phyloP scores from a whole-genome alignment of 176 grass and related monocot species.

The Carex cristatella region DNA sequence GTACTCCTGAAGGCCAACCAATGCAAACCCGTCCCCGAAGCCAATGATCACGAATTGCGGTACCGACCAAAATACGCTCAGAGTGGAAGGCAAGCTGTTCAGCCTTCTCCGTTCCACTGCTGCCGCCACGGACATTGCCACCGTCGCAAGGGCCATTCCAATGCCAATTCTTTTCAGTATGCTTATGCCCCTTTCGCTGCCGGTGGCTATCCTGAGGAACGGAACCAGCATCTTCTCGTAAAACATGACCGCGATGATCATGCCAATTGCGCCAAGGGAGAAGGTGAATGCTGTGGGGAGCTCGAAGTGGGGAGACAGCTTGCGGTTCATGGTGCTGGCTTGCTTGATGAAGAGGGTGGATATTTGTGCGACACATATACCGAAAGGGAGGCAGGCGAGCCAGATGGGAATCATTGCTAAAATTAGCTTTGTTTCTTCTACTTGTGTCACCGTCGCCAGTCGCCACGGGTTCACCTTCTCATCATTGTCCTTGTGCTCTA shows the following conservation, averaged over 20 bases:
- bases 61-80: conserved; percentile 55
- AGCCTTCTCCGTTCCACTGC: conserved; percentile 45
- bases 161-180: conserved; percentile 63
- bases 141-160: conserved; percentile 37
- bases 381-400: conserved; percentile 59
- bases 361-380: conserved; percentile 43
- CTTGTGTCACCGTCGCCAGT: conserved; percentile 75
- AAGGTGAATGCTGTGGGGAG: conserved; percentile 59
- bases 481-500: conserved; percentile 33
- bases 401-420: conserved; percentile 70
- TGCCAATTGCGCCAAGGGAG: conserved; percentile 40
- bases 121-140: conserved; percentile 41
- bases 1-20: conserved; percentile 85
- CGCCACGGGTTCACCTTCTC: conserved; percentile 37
- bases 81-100: neutral
- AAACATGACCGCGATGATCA: conserved; percentile 45
- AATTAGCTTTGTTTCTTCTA: conserved; percentile 86
- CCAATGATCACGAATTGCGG: conserved; percentile 70
- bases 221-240: conserved; percentile 68
- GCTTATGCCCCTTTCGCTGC: conserved; percentile 60
- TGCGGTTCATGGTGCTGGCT: conserved; percentile 60
- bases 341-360: conserved; percentile 94
- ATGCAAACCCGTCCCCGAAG: conserved; percentile 58
- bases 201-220: conserved; percentile 37
- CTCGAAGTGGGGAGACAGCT: conserved; percentile 36